Base-by-base conservation (phyloP, 257 asterid species). In the Primulina huaijiensis region DNA sequence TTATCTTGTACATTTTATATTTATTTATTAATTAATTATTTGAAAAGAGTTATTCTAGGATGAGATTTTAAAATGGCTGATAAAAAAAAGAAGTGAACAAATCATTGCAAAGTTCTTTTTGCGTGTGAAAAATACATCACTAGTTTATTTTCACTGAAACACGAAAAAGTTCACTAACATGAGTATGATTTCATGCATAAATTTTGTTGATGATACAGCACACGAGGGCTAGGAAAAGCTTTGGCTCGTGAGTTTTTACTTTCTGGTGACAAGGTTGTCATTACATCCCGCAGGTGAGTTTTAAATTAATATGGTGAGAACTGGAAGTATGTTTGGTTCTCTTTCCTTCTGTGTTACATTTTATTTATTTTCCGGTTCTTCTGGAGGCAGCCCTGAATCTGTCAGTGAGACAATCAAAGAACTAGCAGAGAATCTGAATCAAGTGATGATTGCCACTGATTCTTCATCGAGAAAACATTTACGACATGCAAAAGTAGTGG, bases 141-240 rank as follows among this genome's bases (percentile, higher is more conserved):
- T 46, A 46, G 7, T 46, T 46, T 46, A 46, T 46, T 11, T 46
- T n/a, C 25, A 46, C 19, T 46, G 19, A 14, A 16, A 46, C 14
- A 46, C 3, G 3, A 23, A 46, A 46, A 46, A 46, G 6, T 46
- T 14, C 19, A 46, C 14, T 5, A 46, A 46, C 55, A 46, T 50
- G 30, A 59, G 40, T 23, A 21, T 29, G 43, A 66, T 65, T 63
- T 71, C 43, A 73, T 69, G 61, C 19, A 60, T 64, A 62, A 74
- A 69, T 66, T 70, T 74, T 62, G 21, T 70, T 79, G 60, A 80
- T 74, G 81, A 40, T 86, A 70, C 90, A 93, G 99, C 82, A 93
- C 99, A 67, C 80, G 97, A 71, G 97, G 97, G 75, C 88, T 93
- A 23, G 99, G 99, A 35, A 93, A 90, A 84, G 97, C 99, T n/a